Conservation (phyloP, 139 green algal genomes). For the Zygnema circumcarinatum region DNA sequence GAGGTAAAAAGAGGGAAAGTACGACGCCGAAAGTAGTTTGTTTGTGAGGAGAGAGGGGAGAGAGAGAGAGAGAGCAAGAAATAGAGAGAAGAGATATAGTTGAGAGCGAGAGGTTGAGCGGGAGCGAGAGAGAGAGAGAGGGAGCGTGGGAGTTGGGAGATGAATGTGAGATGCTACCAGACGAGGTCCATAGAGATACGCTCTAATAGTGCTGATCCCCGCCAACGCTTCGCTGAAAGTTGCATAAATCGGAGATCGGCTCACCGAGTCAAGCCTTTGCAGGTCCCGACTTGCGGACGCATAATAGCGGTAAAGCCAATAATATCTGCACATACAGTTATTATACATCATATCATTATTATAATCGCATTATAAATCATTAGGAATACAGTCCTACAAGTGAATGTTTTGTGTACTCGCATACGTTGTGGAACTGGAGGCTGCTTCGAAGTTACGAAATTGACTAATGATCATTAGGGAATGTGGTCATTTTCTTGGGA, state of each 20-base stretch:
- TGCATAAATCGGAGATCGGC: conserved; percentile 80
- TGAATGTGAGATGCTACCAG: too few relatives aligned
- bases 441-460: too few relatives aligned
- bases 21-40: too few relatives aligned
- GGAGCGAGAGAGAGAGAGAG: too few relatives aligned
- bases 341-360: neutral
- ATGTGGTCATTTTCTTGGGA: too few relatives aligned
- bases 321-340: neutral
- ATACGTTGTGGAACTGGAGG: neutral
- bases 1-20: too few relatives aligned
- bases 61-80: too few relatives aligned
- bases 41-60: too few relatives aligned
- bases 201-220: conserved; percentile 75
- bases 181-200: conserved; percentile 19
- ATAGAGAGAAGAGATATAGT: too few relatives aligned
- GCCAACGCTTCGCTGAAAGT: conserved; percentile 77
- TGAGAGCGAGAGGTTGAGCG: too few relatives aligned
- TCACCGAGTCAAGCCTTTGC: conserved; percentile 85
- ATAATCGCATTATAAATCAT: neutral
- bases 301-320: conserved; percentile 70
- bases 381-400: neutral
- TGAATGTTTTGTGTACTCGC: neutral
- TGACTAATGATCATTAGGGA: too few relatives aligned
- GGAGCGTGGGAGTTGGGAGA: too few relatives aligned
- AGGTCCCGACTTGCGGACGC: conserved; percentile 83